Evolutionary conservation across 139 green algal genomes (phyloP), one percentile per base, ranked within the genome.

Genomic region (Chlamydomonas sphaeroides): DNA sequence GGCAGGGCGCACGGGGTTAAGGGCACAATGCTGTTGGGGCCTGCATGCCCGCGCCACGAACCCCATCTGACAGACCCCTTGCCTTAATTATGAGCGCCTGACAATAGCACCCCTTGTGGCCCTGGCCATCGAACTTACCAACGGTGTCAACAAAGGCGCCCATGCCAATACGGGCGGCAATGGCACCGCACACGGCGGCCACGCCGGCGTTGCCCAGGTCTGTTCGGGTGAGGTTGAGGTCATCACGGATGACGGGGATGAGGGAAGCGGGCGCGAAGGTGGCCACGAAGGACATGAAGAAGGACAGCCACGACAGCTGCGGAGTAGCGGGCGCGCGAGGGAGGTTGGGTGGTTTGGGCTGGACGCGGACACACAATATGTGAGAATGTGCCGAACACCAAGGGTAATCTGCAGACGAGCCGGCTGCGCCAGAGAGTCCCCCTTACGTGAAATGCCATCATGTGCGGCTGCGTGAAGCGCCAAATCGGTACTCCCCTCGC

Each of bases 211-310:
- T 73, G 36, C 86, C 86, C 7, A 82, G 1, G 38, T 90, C 32
- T 1, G 57, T 48, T 65, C 95, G 94, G 45, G 88, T 95, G 5
- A 98, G 86, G 80, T 91, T 84, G 0, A 98, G 77, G 89, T 96
- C 90, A 61, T 98, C 89, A 28, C 95, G 91, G 61, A 98, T 96
- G 65, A 96, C 84, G 25, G 95, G 91, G 35, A 96, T 80, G 59
- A 98, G 86, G 21, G 95, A 91, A 5, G 80, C 93, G 1, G 94
- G 92, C 3, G 96, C 95, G 79, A 99, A 99, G 17, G 94, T 96
- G n/a, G 95, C 96, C 20, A 97, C 75, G 91, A 99, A 99, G 26
- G 93, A 93, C 23, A 93, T 82, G 85, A 97, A 96, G 91, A 98
- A 98, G 35, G 86, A 85, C 30, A 98, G 82, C 96, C 96, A 98